Conservation (phyloP, 352 stramenopile species). For the Blastocystis sp. region DNA sequence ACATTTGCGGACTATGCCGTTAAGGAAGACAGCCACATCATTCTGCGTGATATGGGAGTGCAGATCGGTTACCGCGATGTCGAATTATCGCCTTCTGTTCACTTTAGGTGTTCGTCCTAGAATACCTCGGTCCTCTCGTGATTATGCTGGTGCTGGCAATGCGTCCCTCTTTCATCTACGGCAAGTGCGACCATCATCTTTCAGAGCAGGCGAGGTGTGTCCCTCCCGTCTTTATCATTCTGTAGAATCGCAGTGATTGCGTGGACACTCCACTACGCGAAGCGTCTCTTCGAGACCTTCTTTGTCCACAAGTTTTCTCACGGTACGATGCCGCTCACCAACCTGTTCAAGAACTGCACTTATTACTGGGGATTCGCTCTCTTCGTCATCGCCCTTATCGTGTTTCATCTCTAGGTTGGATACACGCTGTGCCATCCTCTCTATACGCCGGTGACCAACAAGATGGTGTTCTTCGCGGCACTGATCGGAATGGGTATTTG, state of each 20-base stretch:
- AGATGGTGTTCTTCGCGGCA: not conserved
- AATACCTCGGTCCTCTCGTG: slow-evolving; percentile 73
- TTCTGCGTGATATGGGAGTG: slow-evolving; percentile 67
- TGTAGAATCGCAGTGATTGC: slow-evolving; percentile 61
- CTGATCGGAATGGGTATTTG: slow-evolving; percentile 60
- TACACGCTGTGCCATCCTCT: slow-evolving; percentile 72
- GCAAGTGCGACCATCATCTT: slow-evolving; percentile 61
- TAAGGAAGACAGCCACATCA: slow-evolving; percentile 60
- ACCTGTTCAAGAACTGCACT: slow-evolving; percentile 78
- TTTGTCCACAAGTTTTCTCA: slow-evolving; percentile 77
- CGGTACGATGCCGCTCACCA: slow-evolving; percentile 73
- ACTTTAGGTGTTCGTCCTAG: slow-evolving; percentile 68
- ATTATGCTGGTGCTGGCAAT: slow-evolving; percentile 71
- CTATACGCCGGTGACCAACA: slow-evolving; percentile 60
- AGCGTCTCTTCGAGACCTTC: slow-evolving; percentile 74
- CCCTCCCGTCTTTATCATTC: not conserved
- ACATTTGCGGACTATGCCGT: slow-evolving; percentile 31
- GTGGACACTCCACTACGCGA: slow-evolving; percentile 74
- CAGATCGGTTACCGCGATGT: slow-evolving; percentile 72
- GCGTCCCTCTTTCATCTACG: slow-evolving; percentile 70
- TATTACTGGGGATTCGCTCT: slow-evolving; percentile 77
- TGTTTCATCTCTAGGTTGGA: slow-evolving; percentile 61
- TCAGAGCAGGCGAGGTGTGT: slow-evolving; percentile 60
- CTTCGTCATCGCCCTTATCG: slow-evolving; percentile 58
- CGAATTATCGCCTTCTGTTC: not conserved